Evolutionary conservation across 2,329 filamentous ascomycete species (phyloP).

Genomic region (Ophiostoma perfectum): DNA sequence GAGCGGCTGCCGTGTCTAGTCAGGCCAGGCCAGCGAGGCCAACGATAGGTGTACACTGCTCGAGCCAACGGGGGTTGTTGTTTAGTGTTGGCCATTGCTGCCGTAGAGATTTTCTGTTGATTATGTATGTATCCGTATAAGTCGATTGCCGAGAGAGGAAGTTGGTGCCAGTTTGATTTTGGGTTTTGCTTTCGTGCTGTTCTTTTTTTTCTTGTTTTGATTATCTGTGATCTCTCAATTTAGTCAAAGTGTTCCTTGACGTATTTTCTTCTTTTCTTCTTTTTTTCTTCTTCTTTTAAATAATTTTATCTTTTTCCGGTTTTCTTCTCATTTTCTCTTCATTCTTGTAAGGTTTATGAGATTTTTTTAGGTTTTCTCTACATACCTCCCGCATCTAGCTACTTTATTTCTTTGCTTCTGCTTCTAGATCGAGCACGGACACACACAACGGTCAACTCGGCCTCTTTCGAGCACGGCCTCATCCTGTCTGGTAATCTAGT

Average conservation of each 20-base stretch:
- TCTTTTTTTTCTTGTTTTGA: neutral
- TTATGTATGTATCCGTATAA: slow-evolving; percentile 12
- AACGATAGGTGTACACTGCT: slow-evolving; percentile 19
- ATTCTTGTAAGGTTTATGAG: neutral
- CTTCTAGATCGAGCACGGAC: slow-evolving; percentile 2
- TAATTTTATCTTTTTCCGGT: neutral
- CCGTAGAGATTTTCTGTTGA: neutral
- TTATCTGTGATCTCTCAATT: neutral
- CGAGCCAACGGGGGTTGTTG: neutral
- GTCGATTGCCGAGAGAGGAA: slow-evolving; percentile 13
- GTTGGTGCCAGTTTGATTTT: neutral
- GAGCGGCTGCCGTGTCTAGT: slow-evolving; percentile 10
- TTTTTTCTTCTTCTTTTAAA: neutral
- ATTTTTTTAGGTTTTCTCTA: neutral
- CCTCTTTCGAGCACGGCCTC: neutral
- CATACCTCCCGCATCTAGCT: neutral
- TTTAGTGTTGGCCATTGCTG: neutral
- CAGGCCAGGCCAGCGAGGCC: neutral
- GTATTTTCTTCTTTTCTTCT: neutral
- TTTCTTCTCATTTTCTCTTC: neutral
- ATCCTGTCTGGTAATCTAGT: neutral
- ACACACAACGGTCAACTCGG: neutral
- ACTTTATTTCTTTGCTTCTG: neutral
- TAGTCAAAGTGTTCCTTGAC: too few relatives aligned
- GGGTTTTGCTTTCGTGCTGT: neutral